Conservation (phyloP, 495 filamentous ascomycete species). For the Monascus purpureus region DNA sequence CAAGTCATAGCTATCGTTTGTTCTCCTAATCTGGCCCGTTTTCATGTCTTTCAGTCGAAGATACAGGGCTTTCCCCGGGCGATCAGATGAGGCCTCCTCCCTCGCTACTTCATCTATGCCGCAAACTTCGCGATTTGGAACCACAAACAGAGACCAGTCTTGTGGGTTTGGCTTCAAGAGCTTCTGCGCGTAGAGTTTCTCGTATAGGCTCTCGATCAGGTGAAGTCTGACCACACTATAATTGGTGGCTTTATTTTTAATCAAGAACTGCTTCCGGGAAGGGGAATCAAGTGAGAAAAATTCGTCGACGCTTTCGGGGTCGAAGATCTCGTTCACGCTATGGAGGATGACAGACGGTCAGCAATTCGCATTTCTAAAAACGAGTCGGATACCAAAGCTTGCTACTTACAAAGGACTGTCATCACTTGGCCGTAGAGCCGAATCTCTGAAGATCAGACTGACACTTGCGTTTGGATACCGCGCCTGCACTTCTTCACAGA, state of each 20-base stretch:
- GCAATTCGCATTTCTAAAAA: background rate
- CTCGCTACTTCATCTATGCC: constrained; percentile 30
- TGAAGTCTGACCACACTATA: constrained; percentile 85
- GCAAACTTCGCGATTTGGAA: constrained; percentile 48
- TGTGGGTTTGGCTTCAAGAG: constrained; percentile 53
- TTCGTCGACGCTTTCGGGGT: constrained; percentile 63
- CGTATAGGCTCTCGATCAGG: constrained; percentile 75
- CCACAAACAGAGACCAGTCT: constrained; percentile 68
- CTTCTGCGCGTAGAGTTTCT: constrained; percentile 70
- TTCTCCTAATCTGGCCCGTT: background rate
- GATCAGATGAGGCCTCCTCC: constrained; percentile 24
- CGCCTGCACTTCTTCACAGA: constrained; percentile 78
- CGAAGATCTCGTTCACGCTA: constrained; percentile 94
- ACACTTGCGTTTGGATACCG: constrained; percentile 71
- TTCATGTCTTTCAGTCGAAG: background rate
- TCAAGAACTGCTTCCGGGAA: constrained; percentile 47
- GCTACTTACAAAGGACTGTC: constrained; percentile 83
- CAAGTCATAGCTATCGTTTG: background rate
- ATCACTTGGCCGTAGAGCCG: constrained; percentile 78
- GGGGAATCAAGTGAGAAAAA: constrained; percentile 51
- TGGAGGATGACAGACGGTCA: constrained; percentile 12
- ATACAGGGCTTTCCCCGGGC: constrained; percentile 32
- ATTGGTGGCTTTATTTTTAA: constrained; percentile 65
- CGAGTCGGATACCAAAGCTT: too few relatives aligned
- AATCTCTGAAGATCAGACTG: constrained; percentile 58